phyloP scores from a whole-genome alignment of 441 rosid species.

The Gossypium aridum region DNA sequence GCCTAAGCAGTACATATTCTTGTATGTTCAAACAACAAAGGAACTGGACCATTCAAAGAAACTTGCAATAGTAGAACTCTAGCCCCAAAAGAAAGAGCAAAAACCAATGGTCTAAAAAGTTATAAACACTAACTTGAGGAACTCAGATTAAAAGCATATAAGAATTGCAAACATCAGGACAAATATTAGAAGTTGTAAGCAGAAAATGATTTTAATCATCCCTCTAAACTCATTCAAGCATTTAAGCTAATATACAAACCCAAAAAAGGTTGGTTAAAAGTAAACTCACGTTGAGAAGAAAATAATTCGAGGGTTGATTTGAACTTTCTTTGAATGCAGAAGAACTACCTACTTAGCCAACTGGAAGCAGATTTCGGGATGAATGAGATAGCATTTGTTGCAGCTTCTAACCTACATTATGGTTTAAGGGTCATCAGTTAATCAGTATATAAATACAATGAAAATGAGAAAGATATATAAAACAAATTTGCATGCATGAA shows the following conservation, averaged over 20 bases:
- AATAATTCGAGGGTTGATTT: not conserved
- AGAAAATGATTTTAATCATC: not conserved
- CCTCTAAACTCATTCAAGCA: not conserved
- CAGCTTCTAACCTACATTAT: slow-evolving; percentile 66
- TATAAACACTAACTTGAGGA: too few species aligned
- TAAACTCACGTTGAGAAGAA: not conserved
- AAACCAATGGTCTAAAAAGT: too few species aligned
- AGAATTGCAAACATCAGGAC: not conserved
- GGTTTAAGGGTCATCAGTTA: not conserved
- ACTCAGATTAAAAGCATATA: too few species aligned
- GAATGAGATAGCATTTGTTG: slow-evolving; percentile 59
- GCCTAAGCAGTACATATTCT: not conserved
- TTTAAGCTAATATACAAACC: not conserved
- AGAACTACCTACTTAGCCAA: slow-evolving; percentile 58
- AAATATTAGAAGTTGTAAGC: not conserved
- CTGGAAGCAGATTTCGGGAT: slow-evolving; percentile 75
- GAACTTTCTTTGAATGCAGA: not conserved
- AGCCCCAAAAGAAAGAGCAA: too few species aligned
- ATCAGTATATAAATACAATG: not conserved
- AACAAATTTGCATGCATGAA: not conserved
- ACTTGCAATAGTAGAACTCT: too few species aligned
- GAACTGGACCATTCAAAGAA: not conserved
- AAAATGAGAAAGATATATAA: not conserved
- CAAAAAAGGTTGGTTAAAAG: not conserved
- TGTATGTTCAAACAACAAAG: not conserved